Base-by-base conservation (phyloP, 1,139 yeast species). In the Hansenula sp. region DNA sequence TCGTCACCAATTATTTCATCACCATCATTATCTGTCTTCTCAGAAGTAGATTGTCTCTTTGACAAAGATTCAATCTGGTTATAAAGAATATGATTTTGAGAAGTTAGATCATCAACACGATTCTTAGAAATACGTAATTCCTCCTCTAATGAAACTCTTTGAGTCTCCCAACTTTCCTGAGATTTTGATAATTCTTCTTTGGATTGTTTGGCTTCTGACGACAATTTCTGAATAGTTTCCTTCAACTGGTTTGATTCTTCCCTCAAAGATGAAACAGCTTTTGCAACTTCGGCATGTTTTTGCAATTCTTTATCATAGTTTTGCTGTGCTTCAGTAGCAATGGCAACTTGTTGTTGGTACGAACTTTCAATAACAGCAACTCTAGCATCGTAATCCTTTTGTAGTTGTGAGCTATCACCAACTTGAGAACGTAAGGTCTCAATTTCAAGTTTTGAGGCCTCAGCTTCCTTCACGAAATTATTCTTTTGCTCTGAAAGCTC, bases 81-180 rank as follows among this genome's bases (percentile, higher is more conserved):
- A 51, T 83, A 73, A 26, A 87, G 65, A 12, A 86, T 66, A 37
- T 74, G 68, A 56, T 87, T 85, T 55, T 87, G 95, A 19, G 76
- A 69, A 25, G 75, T 67, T 36, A 85, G 61, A 42, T 83, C 92
- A 22, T 73, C 68, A 24, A 76, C 57, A 47, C 79, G 73, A 2
- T 65, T 52, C 26, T 68, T 69, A 10, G 75, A 64, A 19, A 61
- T 55, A 12, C 67, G 68, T 38, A 83, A 57, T 44, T 83, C 82
- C 30, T 76, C 79, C 47, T 79, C 81, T 27, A 77, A 60, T 2
- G 66, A 58, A 5, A 54, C 43, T 48, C 59, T 64, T 53, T 71
- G 75, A 6, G 63, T 43, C 6, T 63, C 66, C 77, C 79, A 74
- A 35, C 69, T 66, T 24, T 64, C 60, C 41, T 69, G 69, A 4